These are phyloP conservation scores for Salvia sclarea DNA, from an alignment of 305 asterid species.

Conservation along the genomic window DNA sequence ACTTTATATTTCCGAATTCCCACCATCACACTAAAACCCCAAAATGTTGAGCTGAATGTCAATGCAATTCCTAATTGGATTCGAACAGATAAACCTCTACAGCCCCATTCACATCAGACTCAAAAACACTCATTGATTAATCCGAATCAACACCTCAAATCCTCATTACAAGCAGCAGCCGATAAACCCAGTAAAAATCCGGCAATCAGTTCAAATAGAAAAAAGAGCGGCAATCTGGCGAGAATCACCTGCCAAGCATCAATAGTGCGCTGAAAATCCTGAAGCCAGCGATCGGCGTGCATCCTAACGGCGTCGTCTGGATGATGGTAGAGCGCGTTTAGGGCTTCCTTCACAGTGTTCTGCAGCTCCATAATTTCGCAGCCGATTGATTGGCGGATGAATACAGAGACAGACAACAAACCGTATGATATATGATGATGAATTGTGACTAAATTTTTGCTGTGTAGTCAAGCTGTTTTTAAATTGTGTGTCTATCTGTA, in stretches of 20 bases:
- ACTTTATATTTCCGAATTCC: conserved; percentile 21
- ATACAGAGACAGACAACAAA: conserved; percentile 20
- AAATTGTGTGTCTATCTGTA: conserved; percentile 23
- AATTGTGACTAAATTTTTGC: conserved; percentile 22
- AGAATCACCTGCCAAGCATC: conserved; percentile 98
- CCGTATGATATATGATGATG: conserved; percentile 11
- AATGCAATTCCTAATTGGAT: conserved; percentile 9
- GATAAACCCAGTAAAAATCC: conserved; percentile 17
- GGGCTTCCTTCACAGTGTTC: conserved; percentile 94
- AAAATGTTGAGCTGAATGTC: conserved; percentile 20
- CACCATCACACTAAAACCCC: conserved; percentile 28
- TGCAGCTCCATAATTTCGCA: conserved; percentile 74
- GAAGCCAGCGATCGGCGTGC: conserved; percentile 99
- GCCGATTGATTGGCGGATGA: conserved; percentile 29
- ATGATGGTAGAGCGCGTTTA: conserved; percentile 93
- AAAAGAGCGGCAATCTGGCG: conserved; percentile 9
- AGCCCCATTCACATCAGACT: conserved; percentile 27
- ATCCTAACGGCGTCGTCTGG: conserved; percentile 93
- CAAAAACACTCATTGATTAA: conserved; percentile 12
- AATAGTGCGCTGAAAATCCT: conserved; percentile 88
- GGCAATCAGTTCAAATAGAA: neutral
- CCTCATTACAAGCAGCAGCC: conserved; percentile 28
- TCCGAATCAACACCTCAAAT: conserved; percentile 26
- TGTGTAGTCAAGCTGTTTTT: conserved; percentile 30
- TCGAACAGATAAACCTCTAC: neutral